A percentile compares a stretch with the other conserved stretches of the same genome.
Conservation (phyloP, 2,329 filamentous ascomycete species). For the Fusarium zealandicum region DNA sequence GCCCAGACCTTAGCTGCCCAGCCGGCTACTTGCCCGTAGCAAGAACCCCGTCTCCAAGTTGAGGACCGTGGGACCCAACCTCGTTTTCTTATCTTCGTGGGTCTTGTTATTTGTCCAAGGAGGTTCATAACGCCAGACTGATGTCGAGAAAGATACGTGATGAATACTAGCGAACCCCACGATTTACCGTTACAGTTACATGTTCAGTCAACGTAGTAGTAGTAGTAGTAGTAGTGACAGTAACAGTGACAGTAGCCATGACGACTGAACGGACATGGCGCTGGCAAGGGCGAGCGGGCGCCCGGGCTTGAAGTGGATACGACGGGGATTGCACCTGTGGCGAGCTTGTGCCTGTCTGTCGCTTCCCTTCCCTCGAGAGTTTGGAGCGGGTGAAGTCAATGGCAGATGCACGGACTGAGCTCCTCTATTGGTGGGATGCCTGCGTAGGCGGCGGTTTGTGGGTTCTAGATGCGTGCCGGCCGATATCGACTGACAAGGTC, state of each 20-base stretch:
- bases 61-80: constrained; percentile 21
- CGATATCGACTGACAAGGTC: constrained; percentile 26
- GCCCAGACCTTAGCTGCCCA: constrained; percentile 20
- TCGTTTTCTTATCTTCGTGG: constrained; percentile 7
- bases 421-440: constrained; percentile 21
- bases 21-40: constrained; percentile 13
- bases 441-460: constrained; percentile 24
- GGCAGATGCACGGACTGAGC: constrained; percentile 12
- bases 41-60: constrained; percentile 18
- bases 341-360: constrained; percentile 32
- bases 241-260: constrained; percentile 20
- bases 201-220: neutral
- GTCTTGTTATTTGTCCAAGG: constrained; percentile 8
- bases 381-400: constrained; percentile 24
- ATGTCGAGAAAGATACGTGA: too few species aligned
- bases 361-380: constrained; percentile 31
- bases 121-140: too few species aligned
- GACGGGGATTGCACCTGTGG: constrained; percentile 17
- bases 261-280: constrained; percentile 36
- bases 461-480: constrained; percentile 26
- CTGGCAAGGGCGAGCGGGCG: constrained; percentile 32
- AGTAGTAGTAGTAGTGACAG: neutral
- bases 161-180: too few species aligned
- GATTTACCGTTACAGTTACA: too few species aligned
- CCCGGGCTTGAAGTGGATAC: constrained; percentile 25